Percentiles rank a stretch among this genome's conserved stretches.
phyloP scores from a whole-genome alignment of 192 early-diverging fungal genomes.

The Backusella luteola region DNA sequence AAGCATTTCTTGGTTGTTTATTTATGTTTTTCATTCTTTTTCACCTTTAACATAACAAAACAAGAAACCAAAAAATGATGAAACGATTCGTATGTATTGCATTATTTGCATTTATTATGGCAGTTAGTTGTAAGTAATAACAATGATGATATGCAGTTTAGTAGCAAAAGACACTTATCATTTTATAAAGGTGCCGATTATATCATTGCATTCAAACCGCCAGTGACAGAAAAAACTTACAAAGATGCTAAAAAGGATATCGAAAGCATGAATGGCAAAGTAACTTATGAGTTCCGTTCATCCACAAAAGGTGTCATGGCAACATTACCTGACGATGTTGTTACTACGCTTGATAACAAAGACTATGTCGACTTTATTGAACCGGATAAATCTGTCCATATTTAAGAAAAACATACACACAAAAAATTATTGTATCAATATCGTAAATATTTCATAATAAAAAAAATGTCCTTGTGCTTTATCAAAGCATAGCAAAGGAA shows the following conservation, averaged over 20 bases:
- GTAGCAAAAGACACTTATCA: neutral
- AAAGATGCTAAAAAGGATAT: conserved; percentile 25
- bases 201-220: conserved; percentile 21
- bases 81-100: neutral
- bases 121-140: neutral
- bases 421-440: neutral
- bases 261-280: conserved; percentile 18
- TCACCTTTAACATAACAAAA: neutral
- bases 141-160: neutral
- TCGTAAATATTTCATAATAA: neutral
- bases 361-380: conserved; percentile 35
- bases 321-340: conserved; percentile 19
- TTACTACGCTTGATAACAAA: conserved; percentile 18
- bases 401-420: neutral
- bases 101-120: conserved; percentile 1
- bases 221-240: neutral
- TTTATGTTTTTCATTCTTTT: neutral
- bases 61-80: neutral
- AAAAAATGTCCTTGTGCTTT: neutral
- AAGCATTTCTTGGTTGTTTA: neutral
- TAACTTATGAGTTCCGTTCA: conserved; percentile 19
- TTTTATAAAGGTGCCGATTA: conserved; percentile 9
- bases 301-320: conserved; percentile 23
- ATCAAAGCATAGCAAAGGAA: no score
- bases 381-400: conserved; percentile 17